Percentiles rank a stretch among this genome's conserved stretches.
Conservation (phyloP, 2,329 filamentous ascomycete species). For the Hysterium pulicare region DNA sequence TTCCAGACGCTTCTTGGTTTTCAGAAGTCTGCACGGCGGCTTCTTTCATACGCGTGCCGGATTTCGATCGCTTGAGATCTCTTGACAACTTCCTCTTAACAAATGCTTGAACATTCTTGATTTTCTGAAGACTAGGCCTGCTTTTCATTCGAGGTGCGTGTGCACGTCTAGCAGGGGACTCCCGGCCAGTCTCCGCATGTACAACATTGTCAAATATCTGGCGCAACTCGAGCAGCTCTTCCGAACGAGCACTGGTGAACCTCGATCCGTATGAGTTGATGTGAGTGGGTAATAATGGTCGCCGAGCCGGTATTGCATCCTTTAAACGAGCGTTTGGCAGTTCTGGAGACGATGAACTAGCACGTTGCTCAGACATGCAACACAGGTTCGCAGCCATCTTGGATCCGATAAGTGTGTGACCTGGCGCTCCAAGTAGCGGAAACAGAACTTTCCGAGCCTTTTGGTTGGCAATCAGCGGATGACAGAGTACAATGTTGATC, state of each 20-base stretch:
- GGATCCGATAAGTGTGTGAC: too few relatives aligned
- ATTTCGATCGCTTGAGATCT: conserved; percentile 10
- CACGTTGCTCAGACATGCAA: conserved; percentile 29
- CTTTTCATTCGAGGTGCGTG: conserved; percentile 12
- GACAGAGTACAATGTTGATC: too few relatives aligned
- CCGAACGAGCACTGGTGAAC: conserved; percentile 28
- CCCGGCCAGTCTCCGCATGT: conserved; percentile 4
- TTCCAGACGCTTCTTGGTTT: conserved; percentile 11
- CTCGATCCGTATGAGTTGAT: conserved; percentile 19
- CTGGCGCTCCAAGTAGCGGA: too few relatives aligned
- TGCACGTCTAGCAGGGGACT: neutral
- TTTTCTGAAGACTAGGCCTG: conserved; percentile 31
- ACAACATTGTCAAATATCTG: conserved; percentile 31
- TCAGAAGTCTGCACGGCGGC: conserved; percentile 5
- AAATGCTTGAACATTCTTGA: conserved; percentile 33
- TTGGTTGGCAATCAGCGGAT: too few relatives aligned
- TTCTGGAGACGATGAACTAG: conserved; percentile 24
- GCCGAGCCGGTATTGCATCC: conserved; percentile 23
- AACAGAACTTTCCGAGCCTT: too few relatives aligned
- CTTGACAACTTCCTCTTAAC: conserved; percentile 31
- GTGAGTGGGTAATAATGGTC: conserved; percentile 20
- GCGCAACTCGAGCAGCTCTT: conserved; percentile 31
- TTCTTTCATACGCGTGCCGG: conserved; percentile 6
- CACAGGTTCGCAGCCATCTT: conserved; percentile 18
- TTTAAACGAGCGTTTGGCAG: conserved; percentile 32